phyloP scores from a whole-genome alignment of 495 filamentous ascomycete species.

The Podospora comata region DNA sequence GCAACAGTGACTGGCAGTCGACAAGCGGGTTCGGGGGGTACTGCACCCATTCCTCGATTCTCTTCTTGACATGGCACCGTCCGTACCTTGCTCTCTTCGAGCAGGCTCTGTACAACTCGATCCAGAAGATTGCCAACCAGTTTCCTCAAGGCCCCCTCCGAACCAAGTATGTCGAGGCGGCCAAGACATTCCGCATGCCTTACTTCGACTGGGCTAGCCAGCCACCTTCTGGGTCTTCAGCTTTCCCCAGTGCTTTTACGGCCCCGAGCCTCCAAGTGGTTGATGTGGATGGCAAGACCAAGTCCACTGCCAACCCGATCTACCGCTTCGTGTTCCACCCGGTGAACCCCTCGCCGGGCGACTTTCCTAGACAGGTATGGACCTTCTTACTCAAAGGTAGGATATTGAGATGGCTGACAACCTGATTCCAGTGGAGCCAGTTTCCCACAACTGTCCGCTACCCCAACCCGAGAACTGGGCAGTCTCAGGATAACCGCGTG shows the following conservation, averaged over 20 bases:
- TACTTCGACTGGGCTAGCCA: constrained; percentile 58
- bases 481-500: constrained; percentile 43
- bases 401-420: not conserved
- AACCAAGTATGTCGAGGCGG: constrained; percentile 41
- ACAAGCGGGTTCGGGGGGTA: constrained; percentile 49
- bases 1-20: constrained; percentile 29
- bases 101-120: constrained; percentile 54
- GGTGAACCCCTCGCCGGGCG: constrained; percentile 22
- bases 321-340: constrained; percentile 37
- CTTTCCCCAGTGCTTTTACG: constrained; percentile 35
- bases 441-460: constrained; percentile 28
- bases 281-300: constrained; percentile 32
- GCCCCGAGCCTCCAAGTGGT: constrained; percentile 39
- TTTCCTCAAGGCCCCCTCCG: constrained; percentile 50
- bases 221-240: constrained; percentile 21
- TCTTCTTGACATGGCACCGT: constrained; percentile 68
- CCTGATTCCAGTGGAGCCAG: constrained; percentile 20
- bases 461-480: constrained; percentile 14
- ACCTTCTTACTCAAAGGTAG: not conserved
- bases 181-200: constrained; percentile 48
- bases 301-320: constrained; percentile 38
- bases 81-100: constrained; percentile 60
- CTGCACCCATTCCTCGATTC: constrained; percentile 61
- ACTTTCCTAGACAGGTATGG: constrained; percentile 18
- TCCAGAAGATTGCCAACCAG: constrained; percentile 46